Evolutionary conservation across 2,329 filamentous ascomycete species (phyloP).

Genomic region (Thermothelomyces thermophilus): DNA sequence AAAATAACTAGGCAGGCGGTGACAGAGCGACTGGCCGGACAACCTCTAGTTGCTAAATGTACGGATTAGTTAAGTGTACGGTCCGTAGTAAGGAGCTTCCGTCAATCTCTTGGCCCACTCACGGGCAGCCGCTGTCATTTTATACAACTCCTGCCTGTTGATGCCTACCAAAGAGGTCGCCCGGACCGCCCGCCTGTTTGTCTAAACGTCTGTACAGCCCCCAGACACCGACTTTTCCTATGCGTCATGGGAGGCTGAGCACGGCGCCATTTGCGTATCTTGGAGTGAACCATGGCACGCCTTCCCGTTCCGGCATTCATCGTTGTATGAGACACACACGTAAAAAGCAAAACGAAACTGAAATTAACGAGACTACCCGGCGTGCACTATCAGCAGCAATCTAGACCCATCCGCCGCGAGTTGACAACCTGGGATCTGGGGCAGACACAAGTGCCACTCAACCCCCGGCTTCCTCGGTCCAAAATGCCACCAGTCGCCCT

Average conservation of each 20-base stretch:
- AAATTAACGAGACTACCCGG: constrained; percentile 23
- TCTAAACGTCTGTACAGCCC: constrained; percentile 10
- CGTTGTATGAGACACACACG: neutral
- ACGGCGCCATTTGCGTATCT: constrained; percentile 1
- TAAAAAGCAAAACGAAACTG: constrained; percentile 20
- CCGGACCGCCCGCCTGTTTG: no score
- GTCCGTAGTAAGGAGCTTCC: no score
- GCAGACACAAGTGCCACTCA: constrained; percentile 2
- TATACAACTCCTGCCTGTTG: no score
- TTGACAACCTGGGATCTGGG: neutral
- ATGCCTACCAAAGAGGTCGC: no score
- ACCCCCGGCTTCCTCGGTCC: constrained; percentile 9
- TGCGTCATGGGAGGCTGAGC: constrained; percentile 16
- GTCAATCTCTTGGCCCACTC: no score
- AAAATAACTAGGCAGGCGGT: neutral
- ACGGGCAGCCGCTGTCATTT: no score
- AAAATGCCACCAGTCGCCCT: neutral
- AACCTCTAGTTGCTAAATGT: no score
- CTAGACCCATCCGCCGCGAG: constrained; percentile 9
- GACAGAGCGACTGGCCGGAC: no score
- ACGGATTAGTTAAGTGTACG: no score
- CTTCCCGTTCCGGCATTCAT: neutral
- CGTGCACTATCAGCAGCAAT: constrained; percentile 13
- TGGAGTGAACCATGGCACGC: neutral
- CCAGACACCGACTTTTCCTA: constrained; percentile 11